Conservation (phyloP, 169 alveolate genomes). For the Condylostoma magnum region DNA sequence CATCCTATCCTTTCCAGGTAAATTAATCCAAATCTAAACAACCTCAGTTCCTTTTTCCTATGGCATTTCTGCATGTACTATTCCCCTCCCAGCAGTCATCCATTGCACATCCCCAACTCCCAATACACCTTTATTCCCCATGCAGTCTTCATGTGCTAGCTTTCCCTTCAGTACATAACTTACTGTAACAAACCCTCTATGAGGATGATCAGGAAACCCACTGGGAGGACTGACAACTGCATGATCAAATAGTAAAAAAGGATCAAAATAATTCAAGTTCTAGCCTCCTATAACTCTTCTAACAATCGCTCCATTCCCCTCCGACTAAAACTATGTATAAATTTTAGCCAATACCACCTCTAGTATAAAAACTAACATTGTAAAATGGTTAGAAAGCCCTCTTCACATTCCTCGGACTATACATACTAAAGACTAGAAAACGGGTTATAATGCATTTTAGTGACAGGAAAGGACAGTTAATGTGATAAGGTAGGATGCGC, state of each 20-base stretch:
- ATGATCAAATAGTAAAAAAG: constrained; percentile 70
- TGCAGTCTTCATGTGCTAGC: constrained; percentile 64
- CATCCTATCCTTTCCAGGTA: constrained; percentile 49
- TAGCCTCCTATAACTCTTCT: constrained; percentile 50
- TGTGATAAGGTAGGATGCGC: constrained; percentile 69
- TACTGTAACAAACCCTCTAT: constrained; percentile 73
- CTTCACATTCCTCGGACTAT: no score
- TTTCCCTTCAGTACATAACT: constrained; percentile 60
- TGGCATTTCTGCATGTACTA: constrained; percentile 77
- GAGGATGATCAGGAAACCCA: constrained; percentile 79
- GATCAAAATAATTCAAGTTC: constrained; percentile 47
- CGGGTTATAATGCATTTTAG: no score
- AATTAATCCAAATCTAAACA: constrained; percentile 69
- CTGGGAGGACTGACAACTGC: constrained; percentile 49
- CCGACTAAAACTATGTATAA: constrained; percentile 27
- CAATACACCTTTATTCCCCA: constrained; percentile 54
- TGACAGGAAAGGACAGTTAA: no score
- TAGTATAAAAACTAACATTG: no score
- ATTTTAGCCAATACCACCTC: no score
- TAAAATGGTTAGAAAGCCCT: no score
- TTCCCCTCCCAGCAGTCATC: constrained; percentile 87
- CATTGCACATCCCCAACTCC: constrained; percentile 74
- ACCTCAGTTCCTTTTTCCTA: constrained; percentile 52
- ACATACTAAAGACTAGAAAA: no score
- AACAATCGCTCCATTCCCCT: constrained; percentile 64